Conservation (phyloP, 2,329 filamentous ascomycete genomes). For the Intubia oerlemansii region DNA sequence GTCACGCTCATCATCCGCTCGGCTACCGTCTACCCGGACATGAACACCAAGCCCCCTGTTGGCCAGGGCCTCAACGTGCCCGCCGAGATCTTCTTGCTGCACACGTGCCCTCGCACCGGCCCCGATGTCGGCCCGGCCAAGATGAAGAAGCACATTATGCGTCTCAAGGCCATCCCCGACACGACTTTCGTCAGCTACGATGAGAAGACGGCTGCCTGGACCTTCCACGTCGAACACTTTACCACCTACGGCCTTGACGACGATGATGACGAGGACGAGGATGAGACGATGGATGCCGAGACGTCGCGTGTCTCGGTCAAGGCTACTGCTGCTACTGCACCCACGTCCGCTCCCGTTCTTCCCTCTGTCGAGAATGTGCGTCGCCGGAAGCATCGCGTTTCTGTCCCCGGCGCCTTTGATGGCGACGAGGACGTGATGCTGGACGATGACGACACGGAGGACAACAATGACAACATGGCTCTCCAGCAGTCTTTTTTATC, state of each 20-base stretch:
- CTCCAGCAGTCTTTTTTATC: slow-evolving; percentile 69
- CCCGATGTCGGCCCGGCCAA: slow-evolving; percentile 32
- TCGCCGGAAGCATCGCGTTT: no score
- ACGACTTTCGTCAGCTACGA: slow-evolving; percentile 74
- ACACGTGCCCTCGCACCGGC: slow-evolving; percentile 74
- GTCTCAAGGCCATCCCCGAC: slow-evolving; percentile 56
- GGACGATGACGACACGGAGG: slow-evolving; percentile 33
- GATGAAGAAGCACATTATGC: slow-evolving; percentile 50
- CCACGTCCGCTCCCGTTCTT: slow-evolving; percentile 6
- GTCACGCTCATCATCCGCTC: slow-evolving; percentile 58
- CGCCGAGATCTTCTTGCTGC: slow-evolving; percentile 67
- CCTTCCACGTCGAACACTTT: slow-evolving; percentile 86
- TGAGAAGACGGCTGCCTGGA: slow-evolving; percentile 63
- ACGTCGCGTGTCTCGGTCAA: no score
- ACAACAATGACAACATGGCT: slow-evolving; percentile 29
- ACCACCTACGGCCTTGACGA: slow-evolving; percentile 85
- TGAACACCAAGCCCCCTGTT: slow-evolving; percentile 56
- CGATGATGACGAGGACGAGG: slow-evolving; percentile 60
- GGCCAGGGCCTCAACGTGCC: slow-evolving; percentile 87
- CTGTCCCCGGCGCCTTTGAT: slow-evolving; percentile 72
- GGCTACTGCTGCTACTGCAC: slow-evolving; percentile 1
- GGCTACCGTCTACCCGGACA: slow-evolving; percentile 69
- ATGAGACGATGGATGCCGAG: slow-evolving; percentile 45
- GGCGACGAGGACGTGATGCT: slow-evolving; percentile 34
- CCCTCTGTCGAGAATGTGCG: no score